Conservation (phyloP, 1,284 basidiomycete species). For the Rhizoctonia solani region DNA sequence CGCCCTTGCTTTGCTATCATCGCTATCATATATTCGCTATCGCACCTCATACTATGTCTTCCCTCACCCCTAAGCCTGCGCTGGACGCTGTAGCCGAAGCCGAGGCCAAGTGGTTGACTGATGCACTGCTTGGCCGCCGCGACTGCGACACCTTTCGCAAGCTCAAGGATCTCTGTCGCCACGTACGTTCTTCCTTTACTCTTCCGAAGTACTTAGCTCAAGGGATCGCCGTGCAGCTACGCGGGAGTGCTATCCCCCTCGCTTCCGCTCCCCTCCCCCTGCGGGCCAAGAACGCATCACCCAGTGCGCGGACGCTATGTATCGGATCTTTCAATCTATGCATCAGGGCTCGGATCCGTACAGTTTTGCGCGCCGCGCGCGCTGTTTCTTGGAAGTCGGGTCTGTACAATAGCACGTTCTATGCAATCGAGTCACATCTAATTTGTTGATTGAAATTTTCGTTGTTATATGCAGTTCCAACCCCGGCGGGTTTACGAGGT, state of each 20-base stretch:
- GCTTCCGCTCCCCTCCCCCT: no score
- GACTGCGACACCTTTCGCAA: neutral
- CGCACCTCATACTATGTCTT: neutral
- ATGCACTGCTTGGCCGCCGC: neutral
- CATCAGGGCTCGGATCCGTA: neutral
- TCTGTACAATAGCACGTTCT: neutral
- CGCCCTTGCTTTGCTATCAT: neutral
- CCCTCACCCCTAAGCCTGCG: neutral
- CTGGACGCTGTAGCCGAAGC: neutral
- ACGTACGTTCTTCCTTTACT: no score
- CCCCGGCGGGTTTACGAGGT: constrained; percentile 24
- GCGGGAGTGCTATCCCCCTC: no score
- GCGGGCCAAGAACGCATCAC: no score
- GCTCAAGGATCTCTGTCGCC: neutral
- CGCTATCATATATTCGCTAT: neutral
- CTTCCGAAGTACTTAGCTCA: no score
- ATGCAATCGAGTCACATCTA: neutral
- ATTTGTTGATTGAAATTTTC: neutral
- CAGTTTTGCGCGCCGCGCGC: no score
- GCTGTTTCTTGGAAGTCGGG: constrained; percentile 33
- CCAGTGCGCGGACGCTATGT: neutral
- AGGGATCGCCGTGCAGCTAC: no score
- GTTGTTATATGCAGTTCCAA: constrained; percentile 17
- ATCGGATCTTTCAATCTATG: neutral
- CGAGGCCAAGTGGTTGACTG: neutral